Evolutionary conservation across 2,329 filamentous ascomycete genomes (phyloP), one percentile per base, ranked within the genome.

Genomic region (Nothopassalora personata): DNA sequence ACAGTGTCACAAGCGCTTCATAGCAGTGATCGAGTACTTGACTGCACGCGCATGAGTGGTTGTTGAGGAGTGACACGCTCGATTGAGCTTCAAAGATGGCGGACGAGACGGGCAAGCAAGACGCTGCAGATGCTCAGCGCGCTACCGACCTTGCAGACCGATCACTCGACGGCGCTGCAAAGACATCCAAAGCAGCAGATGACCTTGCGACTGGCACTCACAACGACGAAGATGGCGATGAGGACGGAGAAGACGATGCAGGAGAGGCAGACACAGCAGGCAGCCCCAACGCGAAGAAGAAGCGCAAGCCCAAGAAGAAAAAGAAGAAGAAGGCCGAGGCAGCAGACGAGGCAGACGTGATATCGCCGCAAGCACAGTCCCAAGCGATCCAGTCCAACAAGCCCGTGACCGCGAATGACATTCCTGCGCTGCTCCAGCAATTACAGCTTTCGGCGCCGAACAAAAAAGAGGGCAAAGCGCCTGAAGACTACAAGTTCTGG

Each of bases 401-500:
- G 30, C 61, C 61, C 9, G 61, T 66, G 0, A 47, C 64, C 3
- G 63, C 62, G 7, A 64, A 70, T 30, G 67, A 72, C 55, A 64
- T 72, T 19, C 67, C 66, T 7, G 58, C 66, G 28, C 56, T 72
- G 28, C 62, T 72, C 0, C 62, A 71, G 47, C 70, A 72, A 57
- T 58, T 72, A 9, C 63, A 63, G 28, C 33, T 71, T 36, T 60
- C 64, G 8, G 58, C 64, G 30, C 57, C 56, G 9, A 47, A 47
- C 28, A 69, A 66, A 47, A 68, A 66, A 31, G 70, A 72, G 58
- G 70, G 70, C 59, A 73, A 73, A 55, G 64, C 68, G 27, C 71
- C 66, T 8, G 68, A 72, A 54, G 70, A 71, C 59, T 97, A 97
- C 82, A 97, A 96, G 77, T 99, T 99, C 79, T 99, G 94, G 94